phyloP scores from a whole-genome alignment of 2,329 filamentous ascomycete species.

The Venturia aucupariae region DNA sequence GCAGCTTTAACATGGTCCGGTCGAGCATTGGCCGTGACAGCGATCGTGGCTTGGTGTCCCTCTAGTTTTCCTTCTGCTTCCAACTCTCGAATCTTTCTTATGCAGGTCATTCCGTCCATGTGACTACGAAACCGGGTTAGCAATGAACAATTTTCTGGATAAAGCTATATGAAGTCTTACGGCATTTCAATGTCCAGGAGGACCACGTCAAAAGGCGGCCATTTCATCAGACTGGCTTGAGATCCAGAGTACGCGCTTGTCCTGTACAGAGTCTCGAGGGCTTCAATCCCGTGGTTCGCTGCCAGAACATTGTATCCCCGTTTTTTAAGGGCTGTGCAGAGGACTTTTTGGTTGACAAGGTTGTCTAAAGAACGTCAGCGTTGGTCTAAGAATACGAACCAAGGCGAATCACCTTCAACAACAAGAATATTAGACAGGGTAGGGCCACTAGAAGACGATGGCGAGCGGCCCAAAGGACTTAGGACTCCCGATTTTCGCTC shows the following conservation, averaged over 20 bases:
- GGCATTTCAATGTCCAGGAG: conserved; percentile 33
- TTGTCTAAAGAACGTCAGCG: conserved; percentile 9
- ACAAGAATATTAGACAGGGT: conserved; percentile 8
- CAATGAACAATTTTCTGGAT: background rate
- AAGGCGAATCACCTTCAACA: conserved; percentile 12
- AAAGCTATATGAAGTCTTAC: background rate
- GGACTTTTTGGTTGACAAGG: conserved; percentile 15
- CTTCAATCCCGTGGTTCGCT: conserved; percentile 15
- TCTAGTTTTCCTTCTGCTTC: conserved; percentile 20
- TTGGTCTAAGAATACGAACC: background rate
- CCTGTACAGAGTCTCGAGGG: conserved; percentile 6
- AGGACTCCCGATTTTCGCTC: background rate
- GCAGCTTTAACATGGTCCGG: conserved; percentile 26
- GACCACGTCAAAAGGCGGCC: conserved; percentile 18
- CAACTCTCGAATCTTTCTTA: conserved; percentile 26
- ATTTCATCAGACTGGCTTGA: background rate
- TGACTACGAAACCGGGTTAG: conserved; percentile 15
- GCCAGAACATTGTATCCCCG: conserved; percentile 10
- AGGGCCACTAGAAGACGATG: background rate
- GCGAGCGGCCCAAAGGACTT: background rate
- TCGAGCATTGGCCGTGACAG: conserved; percentile 29
- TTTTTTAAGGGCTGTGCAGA: conserved; percentile 10
- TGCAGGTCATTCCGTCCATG: conserved; percentile 30
- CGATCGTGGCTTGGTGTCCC: conserved; percentile 27
- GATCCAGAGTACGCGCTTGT: background rate